These are phyloP conservation scores for Plasmodium billcollinsi DNA, from an alignment of 169 alveolate genomes.

Conservation along the genomic window DNA sequence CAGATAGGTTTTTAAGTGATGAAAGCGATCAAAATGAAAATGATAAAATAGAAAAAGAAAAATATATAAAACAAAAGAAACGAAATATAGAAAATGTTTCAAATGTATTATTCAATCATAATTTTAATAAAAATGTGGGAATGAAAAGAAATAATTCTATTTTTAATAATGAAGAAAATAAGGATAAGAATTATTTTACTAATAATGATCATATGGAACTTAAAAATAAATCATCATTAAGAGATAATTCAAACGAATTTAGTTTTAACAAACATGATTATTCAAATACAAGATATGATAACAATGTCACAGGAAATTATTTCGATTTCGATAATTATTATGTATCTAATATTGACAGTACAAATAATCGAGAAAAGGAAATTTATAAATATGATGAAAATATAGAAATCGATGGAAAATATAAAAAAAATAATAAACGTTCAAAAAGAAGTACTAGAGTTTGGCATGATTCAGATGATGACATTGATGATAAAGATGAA, in stretches of 20 bases:
- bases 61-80: background rate
- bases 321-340: slow-evolving; percentile 44
- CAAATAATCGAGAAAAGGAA: slow-evolving; percentile 1
- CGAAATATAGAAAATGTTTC: background rate
- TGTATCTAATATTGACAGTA: background rate
- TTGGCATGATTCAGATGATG: slow-evolving; percentile 76
- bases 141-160: background rate
- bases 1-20: slow-evolving; percentile 34
- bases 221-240: slow-evolving; percentile 1
- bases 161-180: background rate
- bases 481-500: slow-evolving; percentile 4
- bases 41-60: slow-evolving; percentile 10
- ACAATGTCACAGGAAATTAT: slow-evolving; percentile 1
- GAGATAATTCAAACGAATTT: slow-evolving; percentile 13
- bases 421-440: background rate
- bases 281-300: background rate
- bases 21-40: slow-evolving; percentile 22
- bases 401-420: slow-evolving; percentile 1
- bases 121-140: background rate
- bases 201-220: background rate
- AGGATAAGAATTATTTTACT: background rate
- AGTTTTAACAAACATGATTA: background rate
- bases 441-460: slow-evolving; percentile 4
- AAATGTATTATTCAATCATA: background rate
- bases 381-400: background rate